A percentile compares a stretch with the other conserved stretches of the same genome.
Evolutionary conservation across 2,329 filamentous ascomycete genomes (phyloP).

Genomic region (Acarospora socialis): DNA sequence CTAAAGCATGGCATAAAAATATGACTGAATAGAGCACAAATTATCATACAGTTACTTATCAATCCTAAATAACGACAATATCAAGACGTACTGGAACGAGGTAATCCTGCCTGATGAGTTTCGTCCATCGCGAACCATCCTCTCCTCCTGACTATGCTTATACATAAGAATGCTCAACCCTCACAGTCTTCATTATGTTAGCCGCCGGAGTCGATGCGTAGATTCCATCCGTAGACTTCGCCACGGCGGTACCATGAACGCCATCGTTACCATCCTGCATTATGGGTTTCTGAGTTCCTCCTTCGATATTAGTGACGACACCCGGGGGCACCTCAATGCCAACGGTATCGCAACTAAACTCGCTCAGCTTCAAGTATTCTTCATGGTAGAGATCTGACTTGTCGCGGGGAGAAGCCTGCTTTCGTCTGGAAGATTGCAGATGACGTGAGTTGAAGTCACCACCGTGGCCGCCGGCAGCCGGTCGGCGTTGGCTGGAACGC

Average conservation of each 20-base stretch:
- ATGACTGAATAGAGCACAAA: background rate
- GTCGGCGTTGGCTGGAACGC: background rate
- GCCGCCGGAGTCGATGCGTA: background rate
- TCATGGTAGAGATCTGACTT: conserved; percentile 1
- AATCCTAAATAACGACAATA: background rate
- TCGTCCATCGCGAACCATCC: background rate
- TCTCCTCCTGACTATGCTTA: conserved; percentile 2
- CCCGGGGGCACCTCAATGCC: background rate
- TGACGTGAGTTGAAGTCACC: no score
- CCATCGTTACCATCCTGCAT: background rate
- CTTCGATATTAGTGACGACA: conserved; percentile 4
- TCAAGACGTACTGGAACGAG: background rate
- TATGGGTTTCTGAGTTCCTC: background rate
- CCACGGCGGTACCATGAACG: background rate
- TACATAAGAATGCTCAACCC: conserved; percentile 7
- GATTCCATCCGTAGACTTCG: background rate
- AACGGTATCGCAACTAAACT: background rate
- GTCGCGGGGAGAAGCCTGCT: background rate
- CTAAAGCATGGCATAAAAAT: background rate
- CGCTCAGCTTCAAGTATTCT: background rate
- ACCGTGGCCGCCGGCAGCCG: conserved; percentile 1
- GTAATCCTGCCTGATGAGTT: background rate
- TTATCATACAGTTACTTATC: background rate
- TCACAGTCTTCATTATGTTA: conserved; percentile 4
- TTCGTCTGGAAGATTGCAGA: background rate